phyloP scores from a whole-genome alignment of 1,139 yeast species.

The Saccharomyces pastorianus region DNA sequence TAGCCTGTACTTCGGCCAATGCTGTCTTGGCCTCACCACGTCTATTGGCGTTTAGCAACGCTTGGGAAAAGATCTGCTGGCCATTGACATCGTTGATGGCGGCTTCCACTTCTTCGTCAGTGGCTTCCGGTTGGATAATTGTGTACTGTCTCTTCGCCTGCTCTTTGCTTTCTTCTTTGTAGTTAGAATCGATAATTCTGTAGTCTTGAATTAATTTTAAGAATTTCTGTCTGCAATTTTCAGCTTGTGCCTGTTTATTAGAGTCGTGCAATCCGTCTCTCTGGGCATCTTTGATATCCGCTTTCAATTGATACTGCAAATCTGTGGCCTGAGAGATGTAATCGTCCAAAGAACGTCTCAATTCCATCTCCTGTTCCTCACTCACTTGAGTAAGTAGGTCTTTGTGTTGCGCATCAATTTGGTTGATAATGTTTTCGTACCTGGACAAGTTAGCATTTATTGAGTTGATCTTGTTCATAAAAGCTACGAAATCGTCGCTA shows the following conservation, averaged over 20 bases:
- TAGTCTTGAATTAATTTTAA: slow-evolving; percentile 78
- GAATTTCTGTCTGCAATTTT: slow-evolving; percentile 76
- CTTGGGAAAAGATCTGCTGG: slow-evolving; percentile 89
- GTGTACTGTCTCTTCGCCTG: slow-evolving; percentile 91
- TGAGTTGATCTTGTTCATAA: slow-evolving; percentile 75
- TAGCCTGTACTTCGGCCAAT: slow-evolving; percentile 86
- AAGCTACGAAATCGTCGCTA: slow-evolving; percentile 56
- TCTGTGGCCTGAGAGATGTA: slow-evolving; percentile 72
- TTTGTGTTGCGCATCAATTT: slow-evolving; percentile 74
- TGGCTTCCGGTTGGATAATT: slow-evolving; percentile 87
- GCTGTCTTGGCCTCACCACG: slow-evolving; percentile 96
- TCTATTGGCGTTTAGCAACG: slow-evolving; percentile 84
- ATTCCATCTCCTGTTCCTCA: slow-evolving; percentile 65
- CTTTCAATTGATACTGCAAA: slow-evolving; percentile 65
- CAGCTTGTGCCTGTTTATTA: slow-evolving; percentile 85
- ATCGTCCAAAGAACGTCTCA: slow-evolving; percentile 69
- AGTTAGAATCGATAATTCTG: slow-evolving; percentile 78
- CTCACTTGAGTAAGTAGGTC: slow-evolving; percentile 78
- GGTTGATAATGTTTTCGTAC: slow-evolving; percentile 67
- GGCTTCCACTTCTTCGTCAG: slow-evolving; percentile 70
- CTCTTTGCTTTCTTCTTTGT: slow-evolving; percentile 72
- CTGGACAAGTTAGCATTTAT: slow-evolving; percentile 74
- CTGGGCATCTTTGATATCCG: slow-evolving; percentile 69
- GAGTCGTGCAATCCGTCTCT: slow-evolving; percentile 62
- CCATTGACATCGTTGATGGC: slow-evolving; percentile 81